Conservation (phyloP, 768 basidiomycete species). For the Candolleomyces eurysporus region DNA sequence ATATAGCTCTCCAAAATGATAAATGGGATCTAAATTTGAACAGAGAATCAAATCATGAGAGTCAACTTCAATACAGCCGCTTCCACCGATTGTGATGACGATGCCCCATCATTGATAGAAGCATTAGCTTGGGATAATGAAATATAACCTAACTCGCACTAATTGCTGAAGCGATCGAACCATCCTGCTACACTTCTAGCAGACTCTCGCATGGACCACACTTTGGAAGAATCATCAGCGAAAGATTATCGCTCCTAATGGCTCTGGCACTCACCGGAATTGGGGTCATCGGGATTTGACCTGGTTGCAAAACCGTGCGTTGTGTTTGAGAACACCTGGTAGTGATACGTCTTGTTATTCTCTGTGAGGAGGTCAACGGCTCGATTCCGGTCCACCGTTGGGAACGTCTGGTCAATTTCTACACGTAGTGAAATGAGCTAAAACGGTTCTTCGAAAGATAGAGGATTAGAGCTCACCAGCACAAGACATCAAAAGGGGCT, state of each 20-base stretch:
- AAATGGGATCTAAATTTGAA: too few relatives aligned
- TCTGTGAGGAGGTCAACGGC: conserved; percentile 56
- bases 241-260: neutral
- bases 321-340: neutral
- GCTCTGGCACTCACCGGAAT: neutral
- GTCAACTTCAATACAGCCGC: too few relatives aligned
- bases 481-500: conserved; percentile 52
- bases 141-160: neutral
- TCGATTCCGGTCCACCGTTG: conserved; percentile 44
- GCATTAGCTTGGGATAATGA: too few relatives aligned
- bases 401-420: conserved; percentile 57
- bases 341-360: conserved; percentile 48
- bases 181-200: neutral
- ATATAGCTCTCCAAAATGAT: too few relatives aligned
- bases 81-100: too few relatives aligned
- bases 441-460: neutral
- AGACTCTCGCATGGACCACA: neutral
- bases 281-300: neutral
- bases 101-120: too few relatives aligned
- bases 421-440: neutral
- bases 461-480: conserved; percentile 35
- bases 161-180: neutral
- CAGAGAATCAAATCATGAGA: too few relatives aligned
- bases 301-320: neutral
- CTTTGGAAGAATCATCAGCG: neutral